These are phyloP conservation scores for Xerocomus potaroensis DNA, from an alignment of 768 basidiomycete species.

Conservation along the genomic window DNA sequence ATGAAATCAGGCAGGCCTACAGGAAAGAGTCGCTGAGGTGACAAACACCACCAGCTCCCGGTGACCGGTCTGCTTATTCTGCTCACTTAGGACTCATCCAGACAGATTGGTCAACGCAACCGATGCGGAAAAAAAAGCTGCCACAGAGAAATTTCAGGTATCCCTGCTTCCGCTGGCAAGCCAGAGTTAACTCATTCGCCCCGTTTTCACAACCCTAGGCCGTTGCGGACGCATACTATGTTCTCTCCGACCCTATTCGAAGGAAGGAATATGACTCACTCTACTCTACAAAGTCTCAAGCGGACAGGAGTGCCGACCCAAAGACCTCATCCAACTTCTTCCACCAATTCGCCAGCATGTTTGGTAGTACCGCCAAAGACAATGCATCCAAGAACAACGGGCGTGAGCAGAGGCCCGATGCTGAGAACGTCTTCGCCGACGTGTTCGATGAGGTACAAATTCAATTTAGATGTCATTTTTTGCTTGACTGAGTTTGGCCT, in stretches of 20 bases:
- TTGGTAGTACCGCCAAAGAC: slow-evolving; percentile 39
- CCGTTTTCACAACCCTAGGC: slow-evolving; percentile 35
- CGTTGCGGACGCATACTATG: slow-evolving; percentile 92
- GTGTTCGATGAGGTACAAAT: slow-evolving; percentile 82
- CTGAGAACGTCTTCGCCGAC: slow-evolving; percentile 80
- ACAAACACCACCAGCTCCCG: neutral
- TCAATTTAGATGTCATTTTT: neutral
- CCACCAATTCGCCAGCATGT: slow-evolving; percentile 68
- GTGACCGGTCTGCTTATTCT: slow-evolving; percentile 10
- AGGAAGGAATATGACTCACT: slow-evolving; percentile 69
- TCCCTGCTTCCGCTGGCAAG: neutral
- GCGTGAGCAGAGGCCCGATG: slow-evolving; percentile 55
- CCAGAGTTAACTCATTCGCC: neutral
- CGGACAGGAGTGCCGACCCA: slow-evolving; percentile 58
- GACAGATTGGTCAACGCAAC: slow-evolving; percentile 74
- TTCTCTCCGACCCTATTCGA: slow-evolving; percentile 74
- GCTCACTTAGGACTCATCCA: slow-evolving; percentile 70
- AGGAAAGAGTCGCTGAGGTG: slow-evolving; percentile 75
- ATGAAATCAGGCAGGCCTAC: slow-evolving; percentile 75
- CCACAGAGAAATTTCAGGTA: slow-evolving; percentile 87
- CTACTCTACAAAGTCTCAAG: slow-evolving; percentile 48
- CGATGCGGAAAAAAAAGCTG: slow-evolving; percentile 60
- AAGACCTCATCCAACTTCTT: slow-evolving; percentile 73
- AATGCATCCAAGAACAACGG: slow-evolving; percentile 29
- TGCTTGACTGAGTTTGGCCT: slow-evolving; percentile 1